phyloP scores from a whole-genome alignment of 179 eudicot genomes.

The Vitellaria paradoxa region DNA sequence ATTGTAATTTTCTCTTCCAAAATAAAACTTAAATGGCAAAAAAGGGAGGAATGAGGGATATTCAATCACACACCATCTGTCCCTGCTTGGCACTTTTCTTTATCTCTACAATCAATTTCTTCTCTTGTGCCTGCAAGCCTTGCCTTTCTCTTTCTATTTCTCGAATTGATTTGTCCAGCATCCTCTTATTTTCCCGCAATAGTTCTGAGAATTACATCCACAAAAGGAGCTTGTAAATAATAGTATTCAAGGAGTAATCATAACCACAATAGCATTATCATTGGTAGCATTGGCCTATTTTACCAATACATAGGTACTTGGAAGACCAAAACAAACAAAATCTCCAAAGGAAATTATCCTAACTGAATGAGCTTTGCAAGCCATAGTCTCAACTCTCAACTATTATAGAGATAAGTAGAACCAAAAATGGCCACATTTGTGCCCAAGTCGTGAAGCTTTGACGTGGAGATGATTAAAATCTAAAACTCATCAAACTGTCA shows the following conservation, averaged over 20 bases:
- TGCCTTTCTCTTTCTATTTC: slow-evolving; percentile 98
- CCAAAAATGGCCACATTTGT: background rate
- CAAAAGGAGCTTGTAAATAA: background rate
- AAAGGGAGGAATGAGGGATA: too few species aligned
- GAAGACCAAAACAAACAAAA: background rate
- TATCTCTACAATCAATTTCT: slow-evolving; percentile 73
- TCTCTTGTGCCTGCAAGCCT: slow-evolving; percentile 86
- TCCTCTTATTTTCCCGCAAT: slow-evolving; percentile 93
- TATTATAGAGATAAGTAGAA: background rate
- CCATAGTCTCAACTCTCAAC: background rate
- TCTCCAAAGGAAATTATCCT: background rate
- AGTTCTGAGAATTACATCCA: slow-evolving; percentile 51
- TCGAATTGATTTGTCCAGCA: slow-evolving; percentile 94
- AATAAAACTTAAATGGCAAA: too few species aligned
- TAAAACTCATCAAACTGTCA: background rate
- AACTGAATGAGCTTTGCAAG: background rate
- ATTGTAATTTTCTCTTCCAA: too few species aligned
- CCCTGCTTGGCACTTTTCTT: slow-evolving; percentile 95
- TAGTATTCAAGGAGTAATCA: background rate
- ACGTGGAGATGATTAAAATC: background rate
- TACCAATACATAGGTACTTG: background rate
- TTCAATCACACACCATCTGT: slow-evolving; percentile 56
- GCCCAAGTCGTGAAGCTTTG: background rate
- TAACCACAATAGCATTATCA: background rate
- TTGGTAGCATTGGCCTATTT: background rate